Base-by-base conservation (phyloP, 768 basidiomycete species). In the Mycena filopes region DNA sequence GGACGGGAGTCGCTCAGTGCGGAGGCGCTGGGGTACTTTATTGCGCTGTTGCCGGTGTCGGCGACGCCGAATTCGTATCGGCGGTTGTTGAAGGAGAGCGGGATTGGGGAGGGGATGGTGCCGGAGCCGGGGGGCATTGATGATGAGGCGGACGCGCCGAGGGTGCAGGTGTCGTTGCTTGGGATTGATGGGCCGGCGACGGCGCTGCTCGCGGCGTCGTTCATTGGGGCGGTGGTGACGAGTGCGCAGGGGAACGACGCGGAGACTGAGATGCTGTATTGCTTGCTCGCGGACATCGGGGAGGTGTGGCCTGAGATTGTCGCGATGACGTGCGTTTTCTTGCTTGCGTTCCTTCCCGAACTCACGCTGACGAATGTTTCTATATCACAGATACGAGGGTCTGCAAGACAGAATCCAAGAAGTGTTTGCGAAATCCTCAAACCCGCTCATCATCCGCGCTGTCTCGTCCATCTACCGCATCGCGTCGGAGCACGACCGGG, bases 231-330 rank as follows among this genome's bases (percentile, higher is more conserved):
- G 1, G 92, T 96, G 76, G 81, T 96, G 16, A 80, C 81, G 46
- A 90, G 87, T 9, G 89, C 92, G 1, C 89, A 93, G 71, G 89
- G 90, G 3, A 92, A 94, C 66, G 92, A 94, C 68, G 81, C 83
- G 2, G 96, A 98, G 77, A 90, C 89, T 2, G 87, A 94, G 74
- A 89, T 96, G 42, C 76, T 96, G 47, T 96, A 91, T 75, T 83
- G 83, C 49, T 74, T 97, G 33, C 82, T 98, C 31, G 86, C 92
- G 31, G 90, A 94, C 45, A 84, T 94, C 16, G 86, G 88, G 18
- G 77, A 78, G 9, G 76, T 81, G 11, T 91, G 87, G 75, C 94
- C 94, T 1, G 92, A 95, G 21, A 83, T 89, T 23, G 81, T 94
- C 25, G 79, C 87, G 2, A 83, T 93, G 73, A 84, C 86, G 94